Base-by-base conservation (phyloP, 805 yeast genomes). In the Starmera quercuum region DNA sequence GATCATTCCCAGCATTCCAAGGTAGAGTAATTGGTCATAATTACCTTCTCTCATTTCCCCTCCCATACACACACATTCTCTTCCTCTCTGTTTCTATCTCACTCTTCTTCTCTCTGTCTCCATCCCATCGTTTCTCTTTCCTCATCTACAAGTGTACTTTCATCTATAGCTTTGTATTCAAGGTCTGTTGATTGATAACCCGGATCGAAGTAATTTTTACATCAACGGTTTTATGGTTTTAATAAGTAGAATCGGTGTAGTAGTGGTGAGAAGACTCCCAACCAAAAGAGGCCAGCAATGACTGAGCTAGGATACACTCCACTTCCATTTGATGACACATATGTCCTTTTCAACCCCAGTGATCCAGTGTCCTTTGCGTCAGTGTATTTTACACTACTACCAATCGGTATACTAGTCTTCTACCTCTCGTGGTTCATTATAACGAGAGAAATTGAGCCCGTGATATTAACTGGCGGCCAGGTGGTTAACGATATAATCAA, bases 381-480 rank as follows among this genome's bases (percentile, higher is more conserved):
- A 8, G 96, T 90, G 2, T 72, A 81, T 33, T 69, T 83, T 36
- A 82, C 97, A 14, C 65, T 92, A 19, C 62, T 80, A 7, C 98
- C 98, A 2, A 82, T 88, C 34, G 72, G 79, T 26, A 65, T 84
- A 15, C 68, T 88, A 56, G 75, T 83, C 16, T 83, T 83, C 49
- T 80, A 88, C 48, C 71, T 85, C 22, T 75, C 95, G 10, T 83
- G 95, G 85, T 83, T 88, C 48, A 61, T 90, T 29, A 58, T 78
- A 11, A 72, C 95, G 0, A 63, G 97, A 34, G 97, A 92, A 49
- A 67, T 85, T 19, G 95, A 88, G 53, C 84, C 95, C 1, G 76
- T 86, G 15, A 61, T 88, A 32, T 67, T 85, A 41, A 90, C 90
- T 0, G 82, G 71, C 2, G 98, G 97, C 2, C 97, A 90, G 49